Percentiles rank a stretch among this genome's conserved stretches.
Evolutionary conservation across 2,329 filamentous ascomycete genomes (phyloP).

Genomic region (Colletotrichum phormii): DNA sequence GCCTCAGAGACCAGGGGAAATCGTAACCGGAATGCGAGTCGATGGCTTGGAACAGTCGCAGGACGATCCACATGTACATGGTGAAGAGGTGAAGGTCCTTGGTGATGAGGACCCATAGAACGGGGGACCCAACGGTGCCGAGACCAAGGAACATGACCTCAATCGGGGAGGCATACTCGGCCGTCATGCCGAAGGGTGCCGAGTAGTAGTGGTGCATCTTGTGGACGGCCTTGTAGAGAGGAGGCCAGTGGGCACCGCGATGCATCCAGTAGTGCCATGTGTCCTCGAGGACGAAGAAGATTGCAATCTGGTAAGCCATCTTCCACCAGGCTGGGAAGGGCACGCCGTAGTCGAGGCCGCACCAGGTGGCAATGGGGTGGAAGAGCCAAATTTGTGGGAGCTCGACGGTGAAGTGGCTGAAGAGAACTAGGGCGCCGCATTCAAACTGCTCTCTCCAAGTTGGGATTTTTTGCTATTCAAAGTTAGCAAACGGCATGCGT

Average conservation of each 20-base stretch:
- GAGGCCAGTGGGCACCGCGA: constrained; percentile 91
- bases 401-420: constrained; percentile 98
- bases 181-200: constrained; percentile 95
- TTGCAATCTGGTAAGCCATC: constrained; percentile 89
- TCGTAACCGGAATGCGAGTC: constrained; percentile 98
- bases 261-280: constrained; percentile 99
- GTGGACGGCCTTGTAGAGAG: constrained; percentile 96
- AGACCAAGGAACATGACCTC: constrained; percentile 95
- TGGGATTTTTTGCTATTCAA: constrained; percentile 77
- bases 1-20: constrained; percentile 96
- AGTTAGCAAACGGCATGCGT: not conserved
- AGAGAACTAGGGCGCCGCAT: constrained; percentile 90
- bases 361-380: constrained; percentile 94
- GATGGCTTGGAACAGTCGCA: constrained; percentile 96
- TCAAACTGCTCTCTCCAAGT: constrained; percentile 92
- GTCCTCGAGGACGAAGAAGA: constrained; percentile 97
- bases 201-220: constrained; percentile 99
- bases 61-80: constrained; percentile 96
- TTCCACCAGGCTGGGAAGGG: constrained; percentile 88
- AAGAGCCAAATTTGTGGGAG: constrained; percentile 99
- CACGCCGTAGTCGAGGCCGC: constrained; percentile 87
- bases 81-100: constrained; percentile 93
- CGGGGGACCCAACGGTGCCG: constrained; percentile 84
- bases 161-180: constrained; percentile 97
- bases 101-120: constrained; percentile 85